Percentiles rank a stretch among this genome's conserved stretches.
phyloP scores from a whole-genome alignment of 495 filamentous ascomycete species.

The Neurospora africana region DNA sequence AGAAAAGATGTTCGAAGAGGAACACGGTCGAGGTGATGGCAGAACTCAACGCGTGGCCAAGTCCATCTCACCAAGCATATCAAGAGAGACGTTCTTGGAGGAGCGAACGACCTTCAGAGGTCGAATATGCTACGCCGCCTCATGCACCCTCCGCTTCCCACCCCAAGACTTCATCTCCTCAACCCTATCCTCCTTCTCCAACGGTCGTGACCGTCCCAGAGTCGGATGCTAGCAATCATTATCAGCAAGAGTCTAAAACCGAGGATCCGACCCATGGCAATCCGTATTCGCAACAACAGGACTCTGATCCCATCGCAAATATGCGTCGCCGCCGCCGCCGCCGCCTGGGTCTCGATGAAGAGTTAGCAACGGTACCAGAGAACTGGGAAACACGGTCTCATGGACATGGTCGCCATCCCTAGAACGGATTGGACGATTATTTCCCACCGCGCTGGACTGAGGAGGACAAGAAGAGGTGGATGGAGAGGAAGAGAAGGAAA shows the following conservation, averaged over 20 bases:
- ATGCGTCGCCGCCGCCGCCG: not conserved
- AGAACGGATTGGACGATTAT: not conserved
- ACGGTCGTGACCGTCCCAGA: not conserved
- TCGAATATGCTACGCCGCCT: not conserved
- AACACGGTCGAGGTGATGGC: not conserved
- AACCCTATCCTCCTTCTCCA: not conserved
- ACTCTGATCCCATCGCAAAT: fast-evolving
- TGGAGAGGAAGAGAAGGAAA: not conserved
- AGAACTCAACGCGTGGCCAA: not conserved
- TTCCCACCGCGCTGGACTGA: not conserved
- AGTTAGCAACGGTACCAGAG: not conserved
- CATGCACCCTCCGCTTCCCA: not conserved
- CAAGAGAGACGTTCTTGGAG: not conserved
- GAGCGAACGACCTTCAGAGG: not conserved
- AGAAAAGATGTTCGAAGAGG: not conserved
- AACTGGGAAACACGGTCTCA: not conserved
- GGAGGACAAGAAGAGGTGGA: not conserved
- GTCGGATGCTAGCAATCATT: not conserved
- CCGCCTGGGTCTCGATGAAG: not conserved
- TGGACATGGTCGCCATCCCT: not conserved
- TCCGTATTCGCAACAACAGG: not conserved
- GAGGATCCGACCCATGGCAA: not conserved
- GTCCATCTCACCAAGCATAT: not conserved
- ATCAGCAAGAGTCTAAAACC: fast-evolving
- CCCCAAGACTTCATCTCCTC: not conserved